These are phyloP conservation scores for Eucalyptus paniculata DNA, from an alignment of 345 rosid genomes.

Conservation along the genomic window DNA sequence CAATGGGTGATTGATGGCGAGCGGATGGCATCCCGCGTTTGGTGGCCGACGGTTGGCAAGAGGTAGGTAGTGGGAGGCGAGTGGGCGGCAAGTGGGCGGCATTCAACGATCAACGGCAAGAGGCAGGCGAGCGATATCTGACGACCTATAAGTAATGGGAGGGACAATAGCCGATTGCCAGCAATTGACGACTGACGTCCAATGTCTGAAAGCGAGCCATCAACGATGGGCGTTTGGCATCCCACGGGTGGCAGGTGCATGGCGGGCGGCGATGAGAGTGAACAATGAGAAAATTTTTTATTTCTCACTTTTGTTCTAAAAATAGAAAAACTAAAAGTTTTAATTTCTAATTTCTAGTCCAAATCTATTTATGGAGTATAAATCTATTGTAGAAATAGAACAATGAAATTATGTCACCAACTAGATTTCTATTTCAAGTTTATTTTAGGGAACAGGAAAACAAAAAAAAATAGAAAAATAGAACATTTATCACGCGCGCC, in stretches of 20 bases:
- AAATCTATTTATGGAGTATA: too few relatives aligned
- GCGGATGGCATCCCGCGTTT: fast-evolving
- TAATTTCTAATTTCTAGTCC: fast-evolving
- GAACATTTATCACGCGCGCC: too few relatives aligned
- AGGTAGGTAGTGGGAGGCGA: fast-evolving
- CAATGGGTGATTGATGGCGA: fast-evolving
- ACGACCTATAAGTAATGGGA: too few relatives aligned
- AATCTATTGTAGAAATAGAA: too few relatives aligned
- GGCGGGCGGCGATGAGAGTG: fast-evolving
- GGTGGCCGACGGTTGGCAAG: fast-evolving
- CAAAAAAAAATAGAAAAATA: too few relatives aligned
- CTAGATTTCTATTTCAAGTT: fast-evolving
- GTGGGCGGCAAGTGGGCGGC: too few relatives aligned
- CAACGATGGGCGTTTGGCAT: fast-evolving
- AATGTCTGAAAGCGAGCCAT: fast-evolving
- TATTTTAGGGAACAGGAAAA: fast-evolving
- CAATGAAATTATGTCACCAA: too few relatives aligned
- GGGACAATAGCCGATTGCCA: too few relatives aligned
- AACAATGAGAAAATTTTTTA: too few relatives aligned
- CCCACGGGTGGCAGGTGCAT: fast-evolving
- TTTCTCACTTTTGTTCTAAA: too few relatives aligned
- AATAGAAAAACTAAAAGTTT: too few relatives aligned
- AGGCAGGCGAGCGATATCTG: fast-evolving
- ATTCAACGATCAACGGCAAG: fast-evolving
- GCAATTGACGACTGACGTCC: fast-evolving